Conservation (phyloP, 768 basidiomycete genomes). For the Termitomyces sp. region DNA sequence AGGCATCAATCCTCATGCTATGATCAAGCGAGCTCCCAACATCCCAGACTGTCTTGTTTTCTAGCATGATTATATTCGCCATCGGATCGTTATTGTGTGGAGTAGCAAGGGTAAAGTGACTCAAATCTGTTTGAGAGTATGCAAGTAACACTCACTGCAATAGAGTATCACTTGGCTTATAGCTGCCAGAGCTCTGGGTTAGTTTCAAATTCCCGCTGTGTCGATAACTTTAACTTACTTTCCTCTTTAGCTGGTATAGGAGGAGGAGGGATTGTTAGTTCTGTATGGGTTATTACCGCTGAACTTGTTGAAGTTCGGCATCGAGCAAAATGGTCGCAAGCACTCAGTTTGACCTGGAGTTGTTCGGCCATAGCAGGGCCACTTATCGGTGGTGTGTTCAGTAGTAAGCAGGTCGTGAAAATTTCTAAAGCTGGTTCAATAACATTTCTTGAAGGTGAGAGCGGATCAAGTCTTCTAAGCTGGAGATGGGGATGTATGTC, state of each 20-base stretch:
- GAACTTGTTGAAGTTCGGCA: constrained; percentile 70
- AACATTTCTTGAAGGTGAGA: constrained; percentile 22
- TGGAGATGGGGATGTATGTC: constrained; percentile 88
- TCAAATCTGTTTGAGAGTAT: constrained; percentile 13
- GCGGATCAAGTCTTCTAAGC: constrained; percentile 32
- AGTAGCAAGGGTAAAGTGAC: constrained; percentile 51
- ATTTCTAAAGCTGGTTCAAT: constrained; percentile 7
- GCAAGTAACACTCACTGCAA: constrained; percentile 5
- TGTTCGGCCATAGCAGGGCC: constrained; percentile 84
- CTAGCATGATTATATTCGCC: constrained; percentile 70
- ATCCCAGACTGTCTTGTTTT: constrained; percentile 58
- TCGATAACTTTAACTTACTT: neutral
- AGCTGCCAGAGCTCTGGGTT: constrained; percentile 49
- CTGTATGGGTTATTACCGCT: constrained; percentile 83
- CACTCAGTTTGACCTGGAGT: constrained; percentile 81
- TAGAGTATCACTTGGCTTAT: constrained; percentile 64
- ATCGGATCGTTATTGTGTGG: constrained; percentile 80
- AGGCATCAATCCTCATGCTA: neutral
- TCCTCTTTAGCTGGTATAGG: constrained; percentile 59
- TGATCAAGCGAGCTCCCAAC: neutral
- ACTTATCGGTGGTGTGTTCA: constrained; percentile 77
- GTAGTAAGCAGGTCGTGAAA: constrained; percentile 43
- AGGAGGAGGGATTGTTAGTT: constrained; percentile 82
- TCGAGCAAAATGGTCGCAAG: constrained; percentile 82
- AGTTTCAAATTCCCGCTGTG: neutral